These are phyloP conservation scores for Colletotrichum zoysiae DNA, from an alignment of 2,329 filamentous ascomycete species.

Conservation along the genomic window DNA sequence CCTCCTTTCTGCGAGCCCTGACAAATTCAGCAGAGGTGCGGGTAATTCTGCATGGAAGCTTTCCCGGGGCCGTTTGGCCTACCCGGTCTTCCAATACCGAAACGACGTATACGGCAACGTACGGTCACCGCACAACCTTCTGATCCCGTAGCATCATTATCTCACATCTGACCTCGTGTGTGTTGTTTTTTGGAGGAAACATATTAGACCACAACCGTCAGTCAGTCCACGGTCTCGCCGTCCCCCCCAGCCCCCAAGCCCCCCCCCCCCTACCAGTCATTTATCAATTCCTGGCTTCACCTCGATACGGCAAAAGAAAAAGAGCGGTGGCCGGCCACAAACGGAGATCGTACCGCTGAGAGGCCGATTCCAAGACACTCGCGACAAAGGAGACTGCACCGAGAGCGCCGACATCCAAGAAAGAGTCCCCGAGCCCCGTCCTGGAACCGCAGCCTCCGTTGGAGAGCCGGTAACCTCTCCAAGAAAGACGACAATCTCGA, in stretches of 20 bases:
- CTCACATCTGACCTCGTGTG: slow-evolving; percentile 17
- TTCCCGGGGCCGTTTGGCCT: slow-evolving; percentile 45
- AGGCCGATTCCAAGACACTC: slow-evolving; percentile 63
- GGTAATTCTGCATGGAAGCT: slow-evolving; percentile 38
- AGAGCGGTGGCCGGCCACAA: slow-evolving; percentile 64
- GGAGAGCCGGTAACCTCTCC: slow-evolving; percentile 19
- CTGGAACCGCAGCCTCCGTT: slow-evolving; percentile 33
- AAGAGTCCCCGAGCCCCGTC: slow-evolving; percentile 28
- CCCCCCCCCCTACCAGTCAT: slow-evolving; percentile 48
- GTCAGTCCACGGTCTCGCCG: slow-evolving; percentile 31
- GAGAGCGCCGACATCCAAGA: slow-evolving; percentile 53
- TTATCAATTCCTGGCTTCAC: slow-evolving; percentile 57
- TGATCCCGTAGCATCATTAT: slow-evolving; percentile 1
- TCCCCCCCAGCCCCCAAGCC: neutral
- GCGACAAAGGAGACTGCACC: slow-evolving; percentile 62
- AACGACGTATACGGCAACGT: slow-evolving; percentile 39
- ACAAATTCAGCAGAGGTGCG: slow-evolving; percentile 26
- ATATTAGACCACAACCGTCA: slow-evolving; percentile 20
- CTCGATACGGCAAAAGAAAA: slow-evolving; percentile 58
- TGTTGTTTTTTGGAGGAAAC: slow-evolving; percentile 4
- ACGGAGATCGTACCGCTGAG: slow-evolving; percentile 57
- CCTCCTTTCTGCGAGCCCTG: neutral
- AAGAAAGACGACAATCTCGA: slow-evolving; percentile 53
- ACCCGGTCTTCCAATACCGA: slow-evolving; percentile 42
- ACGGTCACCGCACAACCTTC: slow-evolving; percentile 20